These are phyloP conservation scores for Marsdenia floribunda DNA, from an alignment of 257 asterid species.

Conservation along the genomic window DNA sequence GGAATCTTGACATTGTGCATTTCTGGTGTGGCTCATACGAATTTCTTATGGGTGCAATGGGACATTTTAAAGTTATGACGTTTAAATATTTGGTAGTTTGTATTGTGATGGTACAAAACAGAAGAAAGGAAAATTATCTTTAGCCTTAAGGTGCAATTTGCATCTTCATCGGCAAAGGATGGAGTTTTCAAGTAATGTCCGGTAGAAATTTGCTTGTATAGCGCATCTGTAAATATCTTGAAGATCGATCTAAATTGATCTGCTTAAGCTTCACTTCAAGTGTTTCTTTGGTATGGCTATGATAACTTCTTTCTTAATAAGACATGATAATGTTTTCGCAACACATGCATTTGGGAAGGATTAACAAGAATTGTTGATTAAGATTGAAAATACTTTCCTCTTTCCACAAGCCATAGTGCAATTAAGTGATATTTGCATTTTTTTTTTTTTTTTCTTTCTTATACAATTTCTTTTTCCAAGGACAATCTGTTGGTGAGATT, in stretches of 20 bases:
- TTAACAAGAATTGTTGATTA: not conserved
- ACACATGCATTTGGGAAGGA: not conserved
- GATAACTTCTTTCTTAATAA: not conserved
- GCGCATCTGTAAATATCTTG: not conserved
- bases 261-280: not conserved
- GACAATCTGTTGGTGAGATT: not conserved
- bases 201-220: not conserved
- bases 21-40: not conserved
- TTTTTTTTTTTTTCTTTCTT: not conserved
- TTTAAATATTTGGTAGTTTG: not conserved
- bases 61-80: not conserved
- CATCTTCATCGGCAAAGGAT: not conserved
- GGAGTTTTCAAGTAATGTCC: not conserved
- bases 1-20: not conserved
- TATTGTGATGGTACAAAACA: not conserved
- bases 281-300: not conserved
- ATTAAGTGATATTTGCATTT: not conserved
- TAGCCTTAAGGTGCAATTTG: not conserved
- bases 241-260: not conserved
- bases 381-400: not conserved
- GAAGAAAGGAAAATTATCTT: not conserved
- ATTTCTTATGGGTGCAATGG: not conserved
- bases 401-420: not conserved
- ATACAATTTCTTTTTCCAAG: not conserved
- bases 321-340: not conserved